Percentiles rank a stretch among this genome's conserved stretches.
Evolutionary conservation across 176 grass and related monocot genomes (phyloP).

Genomic region (Secale cereale): DNA sequence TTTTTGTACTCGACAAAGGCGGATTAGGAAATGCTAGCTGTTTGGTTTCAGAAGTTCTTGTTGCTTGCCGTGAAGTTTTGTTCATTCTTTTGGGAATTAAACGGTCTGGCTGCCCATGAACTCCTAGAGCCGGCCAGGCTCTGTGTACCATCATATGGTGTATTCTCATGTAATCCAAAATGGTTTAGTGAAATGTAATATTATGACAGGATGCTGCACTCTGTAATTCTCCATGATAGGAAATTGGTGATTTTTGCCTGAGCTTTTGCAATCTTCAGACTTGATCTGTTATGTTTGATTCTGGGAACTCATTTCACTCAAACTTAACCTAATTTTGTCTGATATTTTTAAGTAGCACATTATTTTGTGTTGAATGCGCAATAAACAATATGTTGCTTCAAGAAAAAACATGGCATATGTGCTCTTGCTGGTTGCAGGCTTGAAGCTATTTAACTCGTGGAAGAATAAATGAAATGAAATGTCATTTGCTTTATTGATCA

Average conservation of each 20-base stretch:
- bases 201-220: constrained; percentile 23
- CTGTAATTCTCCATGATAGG: constrained; percentile 23
- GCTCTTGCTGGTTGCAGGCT: neutral
- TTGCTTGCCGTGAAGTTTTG: constrained; percentile 14
- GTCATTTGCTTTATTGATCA: neutral
- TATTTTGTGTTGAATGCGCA: neutral
- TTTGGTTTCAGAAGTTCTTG: constrained; percentile 26
- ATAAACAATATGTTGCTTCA: neutral
- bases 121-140: neutral
- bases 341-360: neutral
- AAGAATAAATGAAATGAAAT: neutral
- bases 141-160: constrained; percentile 19
- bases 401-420: neutral
- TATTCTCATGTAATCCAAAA: constrained; percentile 29
- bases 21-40: constrained; percentile 28
- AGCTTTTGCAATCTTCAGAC: neutral
- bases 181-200: constrained; percentile 37
- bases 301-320: neutral
- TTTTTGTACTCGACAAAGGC: constrained; percentile 34
- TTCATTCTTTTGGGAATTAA: constrained; percentile 39
- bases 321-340: neutral
- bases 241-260: constrained; percentile 9
- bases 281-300: neutral
- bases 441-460: neutral
- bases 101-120: neutral